Evolutionary conservation across 305 asterid genomes (phyloP), one percentile per base, ranked within the genome.

Genomic region (Solanum hybrid): DNA sequence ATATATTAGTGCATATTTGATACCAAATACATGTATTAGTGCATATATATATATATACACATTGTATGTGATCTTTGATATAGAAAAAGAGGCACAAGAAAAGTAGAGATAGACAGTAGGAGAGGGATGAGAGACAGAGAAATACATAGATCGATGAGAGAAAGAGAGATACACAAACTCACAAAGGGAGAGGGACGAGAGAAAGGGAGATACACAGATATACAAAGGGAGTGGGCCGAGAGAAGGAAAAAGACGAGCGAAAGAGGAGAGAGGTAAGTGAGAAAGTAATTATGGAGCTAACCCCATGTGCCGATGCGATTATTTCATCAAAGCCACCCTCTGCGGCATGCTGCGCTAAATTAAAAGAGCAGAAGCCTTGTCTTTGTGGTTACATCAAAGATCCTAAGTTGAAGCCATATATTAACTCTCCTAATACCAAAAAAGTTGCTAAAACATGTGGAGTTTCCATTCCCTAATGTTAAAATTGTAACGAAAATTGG

Each of bases 291-390:
- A 61, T 0, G 46, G 90, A 88, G 91, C 94, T 94, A 46, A 34
- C 46, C 20, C 92, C 97, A 1, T 93, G 98, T 90, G 75, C 88
- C 0, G 46, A 34, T 22, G 94, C 95, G 5, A 90, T 95, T 86
- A 75, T 86, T 8, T 88, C 91, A 5, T 34, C 86, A 1, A 6
- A 20, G 1, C 13, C 87, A 8, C 93, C 95, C 28, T 87, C 95
- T 7, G 0, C 26, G 2, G 1, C 22, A 75, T 95, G 97, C 37
- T 95, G 98, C 91, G 3, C 4, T 6, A 90, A 67, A 77, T 28
- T 92, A 35, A 92, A 79, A 61, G 81, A 83, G 67, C 94, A 89
- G 5, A 8, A 64, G 29, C 90, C 92, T 71, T 93, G 92, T 89
- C 18, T 87, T 61, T 93, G 94, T 90, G 29, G 39, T 3, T 90